phyloP scores from a whole-genome alignment of 2,329 filamentous ascomycete species.

The Blumeria graminis region DNA sequence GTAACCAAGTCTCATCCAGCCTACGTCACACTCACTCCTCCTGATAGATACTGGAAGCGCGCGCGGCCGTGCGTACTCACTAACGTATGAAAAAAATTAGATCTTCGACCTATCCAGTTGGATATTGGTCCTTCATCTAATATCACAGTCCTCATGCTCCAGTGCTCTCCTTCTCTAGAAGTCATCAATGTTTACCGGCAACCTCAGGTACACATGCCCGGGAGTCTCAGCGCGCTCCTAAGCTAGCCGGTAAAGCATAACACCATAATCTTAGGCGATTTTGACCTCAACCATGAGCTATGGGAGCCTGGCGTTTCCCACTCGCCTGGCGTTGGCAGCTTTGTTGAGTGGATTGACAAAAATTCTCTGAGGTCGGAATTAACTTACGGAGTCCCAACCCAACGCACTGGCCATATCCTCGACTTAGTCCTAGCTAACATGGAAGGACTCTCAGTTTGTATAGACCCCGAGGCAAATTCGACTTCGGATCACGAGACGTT shows the following conservation, averaged over 20 bases:
- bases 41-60: too few species aligned
- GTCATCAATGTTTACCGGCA: too few species aligned
- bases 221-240: neutral
- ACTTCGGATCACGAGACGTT: neutral
- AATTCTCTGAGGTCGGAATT: too few species aligned
- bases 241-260: neutral
- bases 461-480: neutral
- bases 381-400: too few species aligned
- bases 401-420: too few species aligned
- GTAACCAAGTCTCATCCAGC: too few species aligned
- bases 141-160: neutral
- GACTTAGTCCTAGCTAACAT: conserved; percentile 41
- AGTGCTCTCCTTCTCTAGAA: too few species aligned
- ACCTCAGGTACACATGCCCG: neutral
- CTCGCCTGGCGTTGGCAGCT: too few species aligned
- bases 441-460: neutral
- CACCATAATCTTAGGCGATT: neutral
- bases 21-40: too few species aligned
- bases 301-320: neutral
- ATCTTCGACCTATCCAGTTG: conserved; percentile 19
- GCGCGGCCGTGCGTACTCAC: too few species aligned
- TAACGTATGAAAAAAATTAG: too few species aligned
- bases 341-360: too few species aligned
- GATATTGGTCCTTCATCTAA: neutral
- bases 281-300: neutral